Conservation (phyloP, 2,329 filamentous ascomycete genomes). For the Hypoxylon sp. region DNA sequence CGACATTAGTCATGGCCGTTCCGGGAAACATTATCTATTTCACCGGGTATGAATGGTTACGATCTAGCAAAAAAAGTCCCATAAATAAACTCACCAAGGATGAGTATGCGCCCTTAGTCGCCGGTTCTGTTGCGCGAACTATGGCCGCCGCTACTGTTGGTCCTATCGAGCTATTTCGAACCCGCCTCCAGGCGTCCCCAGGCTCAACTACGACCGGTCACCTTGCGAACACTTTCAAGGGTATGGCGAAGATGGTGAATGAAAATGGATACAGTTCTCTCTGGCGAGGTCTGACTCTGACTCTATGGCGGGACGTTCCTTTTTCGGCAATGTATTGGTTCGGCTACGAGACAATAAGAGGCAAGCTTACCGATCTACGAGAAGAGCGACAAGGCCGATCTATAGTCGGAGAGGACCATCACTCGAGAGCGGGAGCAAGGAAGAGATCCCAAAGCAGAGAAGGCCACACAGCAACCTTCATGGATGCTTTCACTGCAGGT, state of each 20-base stretch:
- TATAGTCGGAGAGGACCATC: conserved; percentile 56
- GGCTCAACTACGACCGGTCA: conserved; percentile 74
- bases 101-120: conserved; percentile 82
- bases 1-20: conserved; percentile 92
- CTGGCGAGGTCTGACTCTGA: conserved; percentile 91
- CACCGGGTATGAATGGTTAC: conserved; percentile 95
- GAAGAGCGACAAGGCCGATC: conserved; percentile 64
- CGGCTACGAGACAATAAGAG: conserved; percentile 90
- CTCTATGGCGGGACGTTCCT: conserved; percentile 95
- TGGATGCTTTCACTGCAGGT: conserved; percentile 91
- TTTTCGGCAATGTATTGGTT: conserved; percentile 99
- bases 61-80: conserved; percentile 80
- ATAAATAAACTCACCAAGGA: conserved; percentile 75
- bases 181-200: conserved; percentile 86
- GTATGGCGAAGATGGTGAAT: conserved; percentile 83
- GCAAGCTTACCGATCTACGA: conserved; percentile 77
- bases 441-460: conserved; percentile 74
- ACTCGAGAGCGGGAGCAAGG: conserved; percentile 60
- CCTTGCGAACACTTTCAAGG: conserved; percentile 82
- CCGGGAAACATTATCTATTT: conserved; percentile 99
- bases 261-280: conserved; percentile 83
- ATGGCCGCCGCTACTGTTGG: conserved; percentile 86
- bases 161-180: conserved; percentile 94
- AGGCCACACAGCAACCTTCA: conserved; percentile 81
- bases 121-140: conserved; percentile 82